phyloP scores from a whole-genome alignment of 345 rosid species.

The Pistacia atlantica region DNA sequence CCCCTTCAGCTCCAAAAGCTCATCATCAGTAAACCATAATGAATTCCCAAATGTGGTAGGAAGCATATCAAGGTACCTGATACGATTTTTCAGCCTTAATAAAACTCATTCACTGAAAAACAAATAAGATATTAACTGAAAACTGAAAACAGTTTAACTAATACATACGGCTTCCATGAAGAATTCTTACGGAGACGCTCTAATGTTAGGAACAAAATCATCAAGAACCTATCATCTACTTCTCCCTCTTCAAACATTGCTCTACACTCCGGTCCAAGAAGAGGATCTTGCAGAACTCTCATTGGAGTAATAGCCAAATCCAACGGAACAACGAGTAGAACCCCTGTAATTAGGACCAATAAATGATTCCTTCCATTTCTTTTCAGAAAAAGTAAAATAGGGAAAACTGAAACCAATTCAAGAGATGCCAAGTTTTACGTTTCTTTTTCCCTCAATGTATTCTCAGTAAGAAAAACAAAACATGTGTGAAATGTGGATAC shows the following conservation, averaged over 20 bases:
- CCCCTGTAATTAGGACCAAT: conserved; percentile 45
- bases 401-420: too few species aligned
- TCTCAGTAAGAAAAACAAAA: too few species aligned
- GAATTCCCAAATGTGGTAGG: conserved; percentile 80
- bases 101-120: conserved; percentile 10
- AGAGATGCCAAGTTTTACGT: too few species aligned
- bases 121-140: not conserved
- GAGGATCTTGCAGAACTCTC: conserved; percentile 95
- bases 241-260: conserved; percentile 79
- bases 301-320: conserved; percentile 91
- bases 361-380: not conserved
- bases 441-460: not conserved
- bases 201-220: conserved; percentile 71
- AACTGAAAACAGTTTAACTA: not conserved
- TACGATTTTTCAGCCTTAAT: conserved; percentile 17
- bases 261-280: conserved; percentile 81
- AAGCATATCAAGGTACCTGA: conserved; percentile 91
- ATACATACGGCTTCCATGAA: conserved; percentile 87
- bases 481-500: too few species aligned
- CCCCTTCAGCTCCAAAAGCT: conserved; percentile 73
- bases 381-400: too few species aligned
- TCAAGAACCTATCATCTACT: conserved; percentile 88
- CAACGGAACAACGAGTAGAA: conserved; percentile 75
- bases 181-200: conserved; percentile 79
- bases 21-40: conserved; percentile 86